A percentile compares a stretch with the other conserved stretches of the same genome.
phyloP scores from a whole-genome alignment of 192 early-diverging fungal genomes.

The Dissophora ornata region DNA sequence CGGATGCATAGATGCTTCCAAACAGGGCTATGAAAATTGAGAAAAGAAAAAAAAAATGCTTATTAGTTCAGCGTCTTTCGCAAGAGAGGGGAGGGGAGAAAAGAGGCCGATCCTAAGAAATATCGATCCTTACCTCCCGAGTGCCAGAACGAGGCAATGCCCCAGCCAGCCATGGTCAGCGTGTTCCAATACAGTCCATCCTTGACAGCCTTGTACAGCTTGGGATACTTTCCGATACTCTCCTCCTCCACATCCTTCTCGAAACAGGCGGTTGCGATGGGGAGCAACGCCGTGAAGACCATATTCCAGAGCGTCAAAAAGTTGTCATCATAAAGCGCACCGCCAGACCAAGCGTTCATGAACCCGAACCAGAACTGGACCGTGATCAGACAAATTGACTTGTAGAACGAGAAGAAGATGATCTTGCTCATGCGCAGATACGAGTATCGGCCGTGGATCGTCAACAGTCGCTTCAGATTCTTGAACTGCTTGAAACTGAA shows the following conservation, averaged over 20 bases:
- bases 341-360: slow-evolving; percentile 93
- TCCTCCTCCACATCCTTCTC: slow-evolving; percentile 90
- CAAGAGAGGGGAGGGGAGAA: neutral
- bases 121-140: slow-evolving; percentile 43
- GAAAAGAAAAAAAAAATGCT: neutral
- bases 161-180: slow-evolving; percentile 47
- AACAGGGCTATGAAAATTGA: slow-evolving; percentile 28
- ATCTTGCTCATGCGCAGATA: slow-evolving; percentile 94
- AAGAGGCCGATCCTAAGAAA: neutral
- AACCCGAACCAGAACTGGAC: slow-evolving; percentile 95
- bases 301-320: slow-evolving; percentile 93
- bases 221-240: slow-evolving; percentile 91
- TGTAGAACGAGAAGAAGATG: slow-evolving; percentile 97
- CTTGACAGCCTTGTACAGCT: slow-evolving; percentile 82
- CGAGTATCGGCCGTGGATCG: slow-evolving; percentile 95
- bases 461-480: slow-evolving; percentile 89
- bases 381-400: slow-evolving; percentile 95
- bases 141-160: slow-evolving; percentile 52
- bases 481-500: slow-evolving; percentile 98
- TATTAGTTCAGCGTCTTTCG: slow-evolving; percentile 1
- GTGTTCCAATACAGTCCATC: slow-evolving; percentile 56
- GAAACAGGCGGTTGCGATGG: slow-evolving; percentile 92
- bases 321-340: slow-evolving; percentile 95
- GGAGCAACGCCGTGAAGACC: slow-evolving; percentile 89
- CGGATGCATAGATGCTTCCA: slow-evolving; percentile 35